phyloP scores from a whole-genome alignment of 345 rosid species.

The Syzygium jambos region DNA sequence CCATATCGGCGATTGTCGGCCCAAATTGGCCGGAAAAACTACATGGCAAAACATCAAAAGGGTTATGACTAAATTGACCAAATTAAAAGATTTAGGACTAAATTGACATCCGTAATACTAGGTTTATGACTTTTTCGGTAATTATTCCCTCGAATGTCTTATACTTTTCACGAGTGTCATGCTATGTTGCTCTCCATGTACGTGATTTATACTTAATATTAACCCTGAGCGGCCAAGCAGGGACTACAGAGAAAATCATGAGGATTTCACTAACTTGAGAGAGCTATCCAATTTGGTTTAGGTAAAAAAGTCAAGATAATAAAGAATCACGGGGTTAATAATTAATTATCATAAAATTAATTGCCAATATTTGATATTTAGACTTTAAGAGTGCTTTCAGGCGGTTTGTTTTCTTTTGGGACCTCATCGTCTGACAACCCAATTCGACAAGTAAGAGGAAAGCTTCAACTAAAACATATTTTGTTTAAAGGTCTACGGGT shows the following conservation, averaged over 20 bases:
- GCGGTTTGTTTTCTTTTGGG: neutral
- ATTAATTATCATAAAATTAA: neutral
- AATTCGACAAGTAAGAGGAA: neutral
- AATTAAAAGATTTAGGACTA: neutral
- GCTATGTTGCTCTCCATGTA: neutral
- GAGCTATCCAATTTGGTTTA: neutral
- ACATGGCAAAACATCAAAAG: neutral
- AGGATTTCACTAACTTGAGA: neutral
- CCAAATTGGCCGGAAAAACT: neutral
- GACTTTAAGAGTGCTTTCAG: neutral
- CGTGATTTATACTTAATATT: neutral
- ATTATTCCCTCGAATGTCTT: neutral
- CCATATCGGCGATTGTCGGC: accelerated
- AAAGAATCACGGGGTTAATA: neutral
- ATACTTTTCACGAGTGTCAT: neutral
- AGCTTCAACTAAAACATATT: neutral
- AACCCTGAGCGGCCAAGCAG: neutral
- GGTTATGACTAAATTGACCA: neutral
- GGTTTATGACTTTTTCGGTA: neutral
- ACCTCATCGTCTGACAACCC: neutral
- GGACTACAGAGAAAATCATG: neutral
- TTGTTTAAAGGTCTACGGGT: neutral
- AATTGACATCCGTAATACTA: neutral
- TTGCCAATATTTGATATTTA: neutral
- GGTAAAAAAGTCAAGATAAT: neutral